Evolutionary conservation across 2,329 filamentous ascomycete species (phyloP).

Genomic region (Fusarium domesticum): DNA sequence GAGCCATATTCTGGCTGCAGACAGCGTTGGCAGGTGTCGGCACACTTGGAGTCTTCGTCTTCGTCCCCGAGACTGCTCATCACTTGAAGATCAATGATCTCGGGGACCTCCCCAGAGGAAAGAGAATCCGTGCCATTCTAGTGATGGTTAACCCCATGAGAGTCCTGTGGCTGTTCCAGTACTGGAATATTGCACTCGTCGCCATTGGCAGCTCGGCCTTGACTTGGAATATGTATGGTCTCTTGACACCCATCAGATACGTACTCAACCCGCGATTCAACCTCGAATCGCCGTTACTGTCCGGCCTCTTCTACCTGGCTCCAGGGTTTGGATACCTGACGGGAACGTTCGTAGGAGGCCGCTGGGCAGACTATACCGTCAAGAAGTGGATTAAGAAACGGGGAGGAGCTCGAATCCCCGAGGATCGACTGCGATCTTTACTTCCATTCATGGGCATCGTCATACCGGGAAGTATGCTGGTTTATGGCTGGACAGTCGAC

Average conservation of each 20-base stretch:
- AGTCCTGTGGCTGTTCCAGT: slow-evolving; percentile 61
- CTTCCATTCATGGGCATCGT: slow-evolving; percentile 55
- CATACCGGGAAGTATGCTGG: slow-evolving; percentile 61
- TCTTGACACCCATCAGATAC: slow-evolving; percentile 67
- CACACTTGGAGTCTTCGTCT: slow-evolving; percentile 57
- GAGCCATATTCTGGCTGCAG: slow-evolving; percentile 75
- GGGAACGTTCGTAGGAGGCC: slow-evolving; percentile 69
- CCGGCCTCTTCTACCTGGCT: slow-evolving; percentile 70
- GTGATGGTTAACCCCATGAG: slow-evolving; percentile 65
- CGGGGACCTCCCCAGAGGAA: slow-evolving; percentile 45
- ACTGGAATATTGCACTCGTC: slow-evolving; percentile 65
- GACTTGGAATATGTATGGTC: slow-evolving; percentile 68
- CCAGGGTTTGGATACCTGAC: slow-evolving; percentile 68
- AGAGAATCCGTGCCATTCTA: slow-evolving; percentile 55
- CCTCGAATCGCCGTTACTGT: slow-evolving; percentile 62
- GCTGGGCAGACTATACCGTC: slow-evolving; percentile 66
- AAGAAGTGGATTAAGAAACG: slow-evolving; percentile 61
- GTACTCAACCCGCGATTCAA: slow-evolving; percentile 72
- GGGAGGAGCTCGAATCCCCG: slow-evolving; percentile 57
- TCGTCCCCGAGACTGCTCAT: slow-evolving; percentile 72
- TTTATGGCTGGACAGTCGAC: slow-evolving; percentile 57
- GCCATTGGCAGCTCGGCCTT: slow-evolving; percentile 57
- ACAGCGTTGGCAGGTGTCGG: slow-evolving; percentile 63
- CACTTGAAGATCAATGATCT: slow-evolving; percentile 61
- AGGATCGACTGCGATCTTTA: slow-evolving; percentile 63